phyloP scores from a whole-genome alignment of 352 stramenopile genomes.

The Thraustochytrium sp. region DNA sequence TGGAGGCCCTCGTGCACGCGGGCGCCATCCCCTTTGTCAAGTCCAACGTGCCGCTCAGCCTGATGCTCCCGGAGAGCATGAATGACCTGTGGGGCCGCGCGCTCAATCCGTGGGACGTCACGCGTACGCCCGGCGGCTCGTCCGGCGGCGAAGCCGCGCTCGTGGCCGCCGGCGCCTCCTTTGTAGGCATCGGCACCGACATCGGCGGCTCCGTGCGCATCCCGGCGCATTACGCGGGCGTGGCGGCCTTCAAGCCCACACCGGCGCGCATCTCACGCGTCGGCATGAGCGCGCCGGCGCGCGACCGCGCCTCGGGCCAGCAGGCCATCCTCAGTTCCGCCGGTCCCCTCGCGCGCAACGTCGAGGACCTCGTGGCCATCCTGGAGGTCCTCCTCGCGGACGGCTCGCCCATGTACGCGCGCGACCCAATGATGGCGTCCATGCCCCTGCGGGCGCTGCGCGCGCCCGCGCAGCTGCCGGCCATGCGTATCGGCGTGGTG shows the following conservation, averaged over 20 bases:
- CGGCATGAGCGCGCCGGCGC: slow-evolving; percentile 43
- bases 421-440: slow-evolving; percentile 27
- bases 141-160: slow-evolving; percentile 52
- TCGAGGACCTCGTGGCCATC: slow-evolving; percentile 50
- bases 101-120: slow-evolving; percentile 51
- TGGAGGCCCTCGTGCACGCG: slow-evolving; percentile 42
- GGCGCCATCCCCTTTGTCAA: slow-evolving; percentile 49
- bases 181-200: slow-evolving; percentile 52
- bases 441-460: slow-evolving; percentile 44
- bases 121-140: slow-evolving; percentile 51
- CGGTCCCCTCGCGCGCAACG: slow-evolving; percentile 50
- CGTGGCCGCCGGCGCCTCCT: slow-evolving; percentile 36
- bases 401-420: slow-evolving; percentile 42
- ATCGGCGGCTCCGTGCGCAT: slow-evolving; percentile 54
- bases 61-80: slow-evolving; percentile 47
- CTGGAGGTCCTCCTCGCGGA: slow-evolving; percentile 46
- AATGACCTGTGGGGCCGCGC: slow-evolving; percentile 51
- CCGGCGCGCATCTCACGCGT: slow-evolving; percentile 44
- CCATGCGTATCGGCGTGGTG: slow-evolving; percentile 20
- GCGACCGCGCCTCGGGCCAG: slow-evolving; percentile 10
- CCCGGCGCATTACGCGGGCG: slow-evolving; percentile 50
- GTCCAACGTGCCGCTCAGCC: slow-evolving; percentile 44
- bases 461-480: background rate
- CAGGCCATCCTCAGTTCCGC: slow-evolving; percentile 12
- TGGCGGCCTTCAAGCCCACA: slow-evolving; percentile 53